Conservation (phyloP, 2,329 filamentous ascomycete genomes). For the Mollisiaceae sp. region DNA sequence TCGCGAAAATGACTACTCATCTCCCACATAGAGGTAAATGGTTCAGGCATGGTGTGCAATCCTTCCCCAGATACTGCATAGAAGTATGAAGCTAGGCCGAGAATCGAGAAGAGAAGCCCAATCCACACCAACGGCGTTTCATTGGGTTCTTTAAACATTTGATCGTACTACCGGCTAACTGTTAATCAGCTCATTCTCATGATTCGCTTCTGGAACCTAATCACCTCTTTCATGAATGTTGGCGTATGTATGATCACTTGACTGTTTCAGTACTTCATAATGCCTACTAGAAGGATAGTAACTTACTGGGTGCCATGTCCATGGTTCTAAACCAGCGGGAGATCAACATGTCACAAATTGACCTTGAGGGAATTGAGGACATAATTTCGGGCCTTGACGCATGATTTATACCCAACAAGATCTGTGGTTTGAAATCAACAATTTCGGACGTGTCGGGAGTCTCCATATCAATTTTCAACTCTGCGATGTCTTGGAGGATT, state of each 20-base stretch:
- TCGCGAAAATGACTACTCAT: constrained; percentile 48
- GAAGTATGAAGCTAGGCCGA: constrained; percentile 13
- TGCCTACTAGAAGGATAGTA: neutral
- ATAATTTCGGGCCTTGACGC: constrained; percentile 51
- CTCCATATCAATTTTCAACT: constrained; percentile 27
- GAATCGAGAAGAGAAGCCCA: constrained; percentile 48
- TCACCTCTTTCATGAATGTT: constrained; percentile 51
- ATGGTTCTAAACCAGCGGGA: constrained; percentile 57
- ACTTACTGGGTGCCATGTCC: constrained; percentile 56
- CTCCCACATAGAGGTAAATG: neutral
- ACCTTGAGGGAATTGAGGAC: constrained; percentile 51
- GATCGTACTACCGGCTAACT: constrained; percentile 27
- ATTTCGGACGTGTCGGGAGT: constrained; percentile 16
- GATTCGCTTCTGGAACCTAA: constrained; percentile 13
- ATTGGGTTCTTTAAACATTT: constrained; percentile 31
- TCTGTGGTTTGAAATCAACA: constrained; percentile 21
- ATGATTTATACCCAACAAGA: constrained; percentile 23
- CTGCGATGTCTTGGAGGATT: constrained; percentile 47
- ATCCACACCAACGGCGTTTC: constrained; percentile 52
- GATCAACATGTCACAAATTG: constrained; percentile 54
- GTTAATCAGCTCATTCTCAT: neutral
- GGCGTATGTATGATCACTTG: constrained; percentile 59
- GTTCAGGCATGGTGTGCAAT: constrained; percentile 38
- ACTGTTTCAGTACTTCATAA: neutral
- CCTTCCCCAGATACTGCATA: constrained; percentile 42